Conservation (phyloP, 257 asterid genomes). For the Buddleja alternifolia region DNA sequence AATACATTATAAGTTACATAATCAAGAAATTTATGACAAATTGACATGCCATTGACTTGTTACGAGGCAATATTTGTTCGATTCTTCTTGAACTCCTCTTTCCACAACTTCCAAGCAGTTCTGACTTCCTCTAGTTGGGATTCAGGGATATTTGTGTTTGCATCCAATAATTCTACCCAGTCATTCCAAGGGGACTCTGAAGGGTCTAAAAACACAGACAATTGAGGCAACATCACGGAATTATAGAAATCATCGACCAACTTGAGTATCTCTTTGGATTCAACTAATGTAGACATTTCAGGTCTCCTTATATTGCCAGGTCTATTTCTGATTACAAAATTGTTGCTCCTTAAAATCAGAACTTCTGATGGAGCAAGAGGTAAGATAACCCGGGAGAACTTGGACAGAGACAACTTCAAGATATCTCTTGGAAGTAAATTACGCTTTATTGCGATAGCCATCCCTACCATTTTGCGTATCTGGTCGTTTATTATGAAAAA, state of each 20-base stretch:
- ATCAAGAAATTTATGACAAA: neutral
- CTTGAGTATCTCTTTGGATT: constrained; percentile 71
- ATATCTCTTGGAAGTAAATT: constrained; percentile 73
- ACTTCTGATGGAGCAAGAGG: constrained; percentile 98
- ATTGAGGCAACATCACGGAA: constrained; percentile 69
- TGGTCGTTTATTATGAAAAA: constrained; percentile 32
- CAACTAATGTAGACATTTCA: constrained; percentile 75
- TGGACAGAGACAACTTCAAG: constrained; percentile 64
- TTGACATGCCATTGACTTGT: constrained; percentile 34
- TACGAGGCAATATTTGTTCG: constrained; percentile 35
- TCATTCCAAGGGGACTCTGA: constrained; percentile 71
- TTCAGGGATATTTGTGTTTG: constrained; percentile 75
- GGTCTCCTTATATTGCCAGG: constrained; percentile 79
- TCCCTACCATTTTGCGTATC: constrained; percentile 97
- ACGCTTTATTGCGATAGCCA: constrained; percentile 85
- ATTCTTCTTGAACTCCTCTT: constrained; percentile 42
- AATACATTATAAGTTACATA: neutral
- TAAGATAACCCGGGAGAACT: constrained; percentile 76
- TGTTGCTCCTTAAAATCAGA: constrained; percentile 72
- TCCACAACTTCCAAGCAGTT: constrained; percentile 71
- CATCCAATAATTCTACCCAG: constrained; percentile 73
- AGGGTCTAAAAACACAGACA: constrained; percentile 68
- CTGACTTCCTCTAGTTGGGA: constrained; percentile 65
- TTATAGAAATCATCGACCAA: constrained; percentile 64
- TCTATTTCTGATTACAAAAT: constrained; percentile 65